A percentile compares a stretch with the other conserved stretches of the same genome.
Evolutionary conservation across 805 yeast genomes (phyloP).

Genomic region (Saccharomycopsis schoenii): DNA sequence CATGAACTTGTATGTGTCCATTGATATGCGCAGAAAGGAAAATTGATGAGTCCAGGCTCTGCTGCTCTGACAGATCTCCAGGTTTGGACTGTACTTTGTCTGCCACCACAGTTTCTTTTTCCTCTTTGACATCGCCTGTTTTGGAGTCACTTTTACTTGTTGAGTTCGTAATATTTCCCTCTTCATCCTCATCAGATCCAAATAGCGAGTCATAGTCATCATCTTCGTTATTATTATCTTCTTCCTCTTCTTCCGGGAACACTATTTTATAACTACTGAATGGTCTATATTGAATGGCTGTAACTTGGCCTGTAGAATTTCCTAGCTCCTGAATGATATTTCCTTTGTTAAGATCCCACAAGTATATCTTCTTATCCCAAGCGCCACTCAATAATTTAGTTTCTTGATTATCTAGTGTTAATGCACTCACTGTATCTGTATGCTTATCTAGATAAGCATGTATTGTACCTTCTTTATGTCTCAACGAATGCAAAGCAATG

Average conservation of each 20-base stretch:
- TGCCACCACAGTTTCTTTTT: slow-evolving; percentile 14
- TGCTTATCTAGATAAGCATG: slow-evolving; percentile 72
- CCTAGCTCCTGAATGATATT: slow-evolving; percentile 35
- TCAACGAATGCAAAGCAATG: slow-evolving; percentile 69
- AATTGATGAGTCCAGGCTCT: neutral
- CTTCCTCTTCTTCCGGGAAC: slow-evolving; percentile 20
- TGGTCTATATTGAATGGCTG: slow-evolving; percentile 66
- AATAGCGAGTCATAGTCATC: slow-evolving; percentile 47
- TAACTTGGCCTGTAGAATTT: slow-evolving; percentile 68
- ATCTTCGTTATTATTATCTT: slow-evolving; percentile 29
- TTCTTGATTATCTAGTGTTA: slow-evolving; percentile 54
- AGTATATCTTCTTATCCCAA: slow-evolving; percentile 76
- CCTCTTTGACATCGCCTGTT: slow-evolving; percentile 11
- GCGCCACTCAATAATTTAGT: slow-evolving; percentile 66
- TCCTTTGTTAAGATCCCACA: slow-evolving; percentile 86
- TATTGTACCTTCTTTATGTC: slow-evolving; percentile 73
- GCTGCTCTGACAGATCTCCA: neutral
- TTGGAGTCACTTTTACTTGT: slow-evolving; percentile 5
- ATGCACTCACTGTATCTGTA: slow-evolving; percentile 61
- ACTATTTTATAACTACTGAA: slow-evolving; percentile 35
- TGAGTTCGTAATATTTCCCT: slow-evolving; percentile 16
- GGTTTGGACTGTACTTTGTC: neutral
- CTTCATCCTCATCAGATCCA: slow-evolving; percentile 45
- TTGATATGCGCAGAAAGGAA: neutral
- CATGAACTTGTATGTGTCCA: neutral